Conservation (phyloP, 2,329 filamentous ascomycete genomes). For the Ustilaginoidea virens region DNA sequence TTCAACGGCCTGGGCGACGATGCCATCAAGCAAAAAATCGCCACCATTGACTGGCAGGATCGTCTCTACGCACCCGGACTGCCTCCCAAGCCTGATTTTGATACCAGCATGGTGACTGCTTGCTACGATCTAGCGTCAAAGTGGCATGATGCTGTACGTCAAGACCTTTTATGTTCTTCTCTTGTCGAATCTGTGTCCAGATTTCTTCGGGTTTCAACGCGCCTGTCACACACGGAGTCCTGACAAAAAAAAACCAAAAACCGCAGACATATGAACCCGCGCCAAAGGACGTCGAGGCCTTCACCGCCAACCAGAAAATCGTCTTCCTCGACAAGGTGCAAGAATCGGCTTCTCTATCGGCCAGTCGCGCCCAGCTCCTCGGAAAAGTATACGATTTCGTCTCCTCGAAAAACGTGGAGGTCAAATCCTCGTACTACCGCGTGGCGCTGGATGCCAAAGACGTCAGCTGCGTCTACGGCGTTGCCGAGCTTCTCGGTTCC, state of each 20-base stretch:
- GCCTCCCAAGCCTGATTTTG: conserved; percentile 80
- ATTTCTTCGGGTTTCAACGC: too few relatives aligned
- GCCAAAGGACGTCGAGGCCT: conserved; percentile 51
- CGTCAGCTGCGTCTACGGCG: conserved; percentile 49
- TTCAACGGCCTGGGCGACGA: conserved; percentile 53
- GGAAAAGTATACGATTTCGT: conserved; percentile 60
- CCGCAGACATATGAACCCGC: conserved; percentile 47
- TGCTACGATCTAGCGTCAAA: conserved; percentile 72
- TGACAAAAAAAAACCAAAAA: too few relatives aligned
- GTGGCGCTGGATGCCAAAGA: conserved; percentile 66
- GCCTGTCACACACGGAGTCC: too few relatives aligned
- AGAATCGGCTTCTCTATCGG: conserved; percentile 42
- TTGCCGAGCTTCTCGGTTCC: conserved; percentile 58
- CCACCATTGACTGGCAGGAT: conserved; percentile 72
- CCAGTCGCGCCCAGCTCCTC: conserved; percentile 53
- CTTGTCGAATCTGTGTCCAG: too few relatives aligned
- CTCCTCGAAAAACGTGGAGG: conserved; percentile 71
- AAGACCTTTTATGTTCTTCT: too few relatives aligned
- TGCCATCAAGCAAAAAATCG: conserved; percentile 46
- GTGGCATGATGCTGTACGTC: conserved; percentile 50
- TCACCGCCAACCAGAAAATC: conserved; percentile 77
- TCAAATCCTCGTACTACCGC: conserved; percentile 65
- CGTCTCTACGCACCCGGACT: conserved; percentile 82
- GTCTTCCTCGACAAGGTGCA: conserved; percentile 79
- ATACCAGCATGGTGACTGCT: conserved; percentile 71